These are phyloP conservation scores for Monosporascus sp. DNA, from an alignment of 2,329 filamentous ascomycete genomes.

Conservation along the genomic window DNA sequence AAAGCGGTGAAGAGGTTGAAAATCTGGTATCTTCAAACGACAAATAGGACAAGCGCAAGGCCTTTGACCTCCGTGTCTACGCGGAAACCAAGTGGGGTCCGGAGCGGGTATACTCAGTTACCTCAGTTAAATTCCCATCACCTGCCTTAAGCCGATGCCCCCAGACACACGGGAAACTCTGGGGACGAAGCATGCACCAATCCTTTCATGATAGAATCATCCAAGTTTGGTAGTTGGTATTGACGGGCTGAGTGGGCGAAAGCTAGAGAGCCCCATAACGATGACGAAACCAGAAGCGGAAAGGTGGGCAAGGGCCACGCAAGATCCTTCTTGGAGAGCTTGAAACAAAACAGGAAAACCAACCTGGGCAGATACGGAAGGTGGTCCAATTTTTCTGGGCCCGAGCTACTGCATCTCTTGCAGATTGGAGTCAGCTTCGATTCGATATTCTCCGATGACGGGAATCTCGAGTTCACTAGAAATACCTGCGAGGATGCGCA, in stretches of 20 bases:
- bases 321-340: background rate
- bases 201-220: background rate
- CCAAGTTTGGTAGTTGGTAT: background rate
- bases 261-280: constrained; percentile 7
- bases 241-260: constrained; percentile 1
- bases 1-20: constrained; percentile 26
- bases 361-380: background rate
- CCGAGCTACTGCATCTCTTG: background rate
- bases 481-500: background rate
- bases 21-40: constrained; percentile 8
- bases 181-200: constrained; percentile 10
- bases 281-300: constrained; percentile 11
- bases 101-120: too few species aligned
- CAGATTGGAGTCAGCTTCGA: background rate
- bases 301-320: constrained; percentile 2
- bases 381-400: background rate
- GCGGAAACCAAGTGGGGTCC: too few species aligned
- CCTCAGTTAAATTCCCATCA: background rate
- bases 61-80: too few species aligned
- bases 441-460: too few species aligned
- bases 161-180: constrained; percentile 10
- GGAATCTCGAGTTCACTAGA: background rate
- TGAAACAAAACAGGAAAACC: background rate
- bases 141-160: constrained; percentile 1
- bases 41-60: background rate